phyloP scores from a whole-genome alignment of 148 eudicot species.

The Simmondsia chinensis region DNA sequence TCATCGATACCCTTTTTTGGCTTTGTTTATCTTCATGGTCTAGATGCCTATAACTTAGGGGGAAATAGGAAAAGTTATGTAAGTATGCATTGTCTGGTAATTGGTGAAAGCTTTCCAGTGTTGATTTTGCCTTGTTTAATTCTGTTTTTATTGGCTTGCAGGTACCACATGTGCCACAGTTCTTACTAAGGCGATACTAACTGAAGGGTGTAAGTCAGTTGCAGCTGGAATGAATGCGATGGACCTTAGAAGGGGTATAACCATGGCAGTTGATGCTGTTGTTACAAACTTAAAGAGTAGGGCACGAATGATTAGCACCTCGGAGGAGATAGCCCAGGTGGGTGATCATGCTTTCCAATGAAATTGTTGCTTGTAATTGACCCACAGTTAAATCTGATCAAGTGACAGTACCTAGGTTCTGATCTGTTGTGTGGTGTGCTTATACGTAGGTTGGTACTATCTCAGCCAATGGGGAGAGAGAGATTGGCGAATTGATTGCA shows the following conservation, averaged over 20 bases:
- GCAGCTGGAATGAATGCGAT: conserved; percentile 84
- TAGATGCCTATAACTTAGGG: too few relatives aligned
- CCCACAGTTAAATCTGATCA: too few relatives aligned
- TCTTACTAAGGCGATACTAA: conserved; percentile 51
- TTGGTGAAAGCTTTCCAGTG: too few relatives aligned
- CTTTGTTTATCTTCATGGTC: too few relatives aligned
- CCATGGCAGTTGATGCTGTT: conserved; percentile 49
- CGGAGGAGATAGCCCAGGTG: conserved; percentile 68
- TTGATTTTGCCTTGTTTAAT: conserved; percentile 2
- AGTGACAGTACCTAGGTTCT: too few relatives aligned
- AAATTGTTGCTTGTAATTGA: background rate
- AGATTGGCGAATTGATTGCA: conserved; percentile 57
- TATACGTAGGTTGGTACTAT: conserved; percentile 51
- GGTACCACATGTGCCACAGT: conserved; percentile 74
- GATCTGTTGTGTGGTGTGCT: too few relatives aligned
- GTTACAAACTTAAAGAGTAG: conserved; percentile 72
- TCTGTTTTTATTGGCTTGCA: too few relatives aligned
- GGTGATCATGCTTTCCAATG: background rate
- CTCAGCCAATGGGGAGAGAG: conserved; percentile 42
- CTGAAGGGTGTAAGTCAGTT: conserved; percentile 73
- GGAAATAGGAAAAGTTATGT: too few relatives aligned
- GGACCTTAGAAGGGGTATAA: conserved; percentile 54
- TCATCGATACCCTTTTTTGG: too few relatives aligned
- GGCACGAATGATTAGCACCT: conserved; percentile 91
- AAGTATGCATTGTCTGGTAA: too few relatives aligned